Conservation (phyloP, 2,329 filamentous ascomycete species). For the Bisporella sp. region DNA sequence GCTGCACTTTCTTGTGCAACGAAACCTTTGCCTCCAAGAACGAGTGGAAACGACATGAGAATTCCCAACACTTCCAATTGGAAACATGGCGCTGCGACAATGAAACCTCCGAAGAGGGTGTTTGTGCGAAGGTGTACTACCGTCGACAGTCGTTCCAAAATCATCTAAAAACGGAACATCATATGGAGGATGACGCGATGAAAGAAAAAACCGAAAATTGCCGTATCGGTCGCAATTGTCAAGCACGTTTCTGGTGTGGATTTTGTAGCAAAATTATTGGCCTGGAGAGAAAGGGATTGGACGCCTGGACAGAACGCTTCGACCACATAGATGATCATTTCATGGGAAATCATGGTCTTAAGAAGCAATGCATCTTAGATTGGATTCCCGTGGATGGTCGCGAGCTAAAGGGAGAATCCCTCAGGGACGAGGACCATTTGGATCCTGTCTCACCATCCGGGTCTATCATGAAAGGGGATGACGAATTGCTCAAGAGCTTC, state of each 20-base stretch:
- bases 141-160: constrained; percentile 50
- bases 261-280: constrained; percentile 60
- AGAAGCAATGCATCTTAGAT: constrained; percentile 41
- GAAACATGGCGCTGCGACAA: constrained; percentile 67
- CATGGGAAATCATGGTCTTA: constrained; percentile 38
- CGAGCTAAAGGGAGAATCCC: constrained; percentile 15
- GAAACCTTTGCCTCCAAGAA: constrained; percentile 87
- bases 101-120: constrained; percentile 20
- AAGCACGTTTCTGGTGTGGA: constrained; percentile 76
- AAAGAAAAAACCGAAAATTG: constrained; percentile 42
- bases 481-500: too few species aligned
- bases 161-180: constrained; percentile 45
- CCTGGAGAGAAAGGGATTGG: constrained; percentile 36
- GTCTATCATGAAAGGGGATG: too few species aligned
- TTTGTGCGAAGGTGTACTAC: constrained; percentile 54
- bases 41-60: constrained; percentile 91
- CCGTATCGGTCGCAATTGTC: constrained; percentile 57
- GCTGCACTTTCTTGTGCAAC: constrained; percentile 68
- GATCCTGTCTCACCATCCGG: too few species aligned
- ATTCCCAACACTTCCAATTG: constrained; percentile 64
- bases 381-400: constrained; percentile 38
- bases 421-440: too few species aligned
- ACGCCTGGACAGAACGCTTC: constrained; percentile 54
- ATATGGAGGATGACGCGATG: constrained; percentile 21
- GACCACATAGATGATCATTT: constrained; percentile 75